Evolutionary conservation across 192 early-diverging fungal genomes (phyloP), one percentile per base, ranked within the genome.

Genomic region (Fimicolochytrium jonesii): DNA sequence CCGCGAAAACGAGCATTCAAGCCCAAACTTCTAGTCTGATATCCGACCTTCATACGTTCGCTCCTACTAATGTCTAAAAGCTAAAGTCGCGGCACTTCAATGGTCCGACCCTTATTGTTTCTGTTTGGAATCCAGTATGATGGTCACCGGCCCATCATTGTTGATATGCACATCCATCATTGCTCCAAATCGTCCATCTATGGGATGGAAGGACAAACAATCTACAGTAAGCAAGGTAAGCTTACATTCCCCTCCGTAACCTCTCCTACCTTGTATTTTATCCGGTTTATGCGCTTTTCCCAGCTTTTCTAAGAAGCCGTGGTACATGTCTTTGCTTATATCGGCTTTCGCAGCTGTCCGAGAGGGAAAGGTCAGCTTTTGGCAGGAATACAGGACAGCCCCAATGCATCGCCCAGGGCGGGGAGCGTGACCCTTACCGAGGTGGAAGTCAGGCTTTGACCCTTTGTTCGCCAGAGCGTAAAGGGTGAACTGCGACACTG

Each of bases 81-180:
- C n/a, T n/a, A n/a, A n/a, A n/a, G n/a, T n/a, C n/a, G n/a, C n/a
- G n/a, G n/a, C n/a, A n/a, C n/a, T n/a, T n/a, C n/a, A n/a, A n/a
- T 39, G 37, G 37, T 10, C 9, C 37, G 37, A 7, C 37, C 22
- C 22, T 22, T 53, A 13, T 30, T 20, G 6, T 22, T 22, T 23
- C 50, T 30, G 32, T 34, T 17, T 30, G 18, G 33, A 36, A 33
- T 86, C 85, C 25, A 86, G 47, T 33, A 75, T 42, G 34, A 86
- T 37, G 6, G 85, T 86, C 31, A 86, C 79, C 0, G 85, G 85
- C 1, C 78, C 74, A 31, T 98, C 92, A 69, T 98, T 98, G 9
- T 85, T 78, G 69, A 94, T 78, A 11, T 77, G 77, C 20, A 98
- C 95, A 42, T 84, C 61, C 95, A 98, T 98, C 95, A 96, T 98